Conservation (phyloP, 371 early-diverging fungal species). For the Choanephora cucurbitarum region DNA sequence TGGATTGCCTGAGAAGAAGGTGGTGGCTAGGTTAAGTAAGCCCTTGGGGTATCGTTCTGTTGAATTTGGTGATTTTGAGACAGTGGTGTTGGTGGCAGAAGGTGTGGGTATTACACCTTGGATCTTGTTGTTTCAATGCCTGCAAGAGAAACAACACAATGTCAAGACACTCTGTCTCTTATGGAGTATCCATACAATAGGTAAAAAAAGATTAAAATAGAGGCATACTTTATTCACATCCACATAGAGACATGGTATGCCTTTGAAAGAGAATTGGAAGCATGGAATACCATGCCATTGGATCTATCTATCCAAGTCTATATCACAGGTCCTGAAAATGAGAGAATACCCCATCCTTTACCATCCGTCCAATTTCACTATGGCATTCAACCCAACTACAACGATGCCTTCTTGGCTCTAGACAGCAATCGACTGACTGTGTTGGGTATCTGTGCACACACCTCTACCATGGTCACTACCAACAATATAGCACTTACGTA, state of each 20-base stretch:
- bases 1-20: not conserved
- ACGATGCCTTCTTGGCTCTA: constrained; percentile 8
- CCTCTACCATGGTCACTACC: constrained; percentile 24
- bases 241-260: constrained; percentile 24
- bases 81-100: constrained; percentile 38
- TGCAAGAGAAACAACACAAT: constrained; percentile 16
- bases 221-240: not conserved
- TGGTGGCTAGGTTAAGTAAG: constrained; percentile 27
- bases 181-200: constrained; percentile 32
- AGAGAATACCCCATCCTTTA: constrained; percentile 1
- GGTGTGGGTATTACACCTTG: constrained; percentile 51
- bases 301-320: constrained; percentile 8
- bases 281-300: not conserved
- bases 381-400: constrained; percentile 8
- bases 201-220: constrained; percentile 15
- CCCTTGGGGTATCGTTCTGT: constrained; percentile 30
- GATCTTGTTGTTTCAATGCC: constrained; percentile 36
- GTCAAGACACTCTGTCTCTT: constrained; percentile 25
- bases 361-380: not conserved
- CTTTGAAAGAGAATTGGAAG: constrained; percentile 24
- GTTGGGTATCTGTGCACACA: constrained; percentile 41
- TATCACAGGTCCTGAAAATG: constrained; percentile 16
- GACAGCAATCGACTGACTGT: constrained; percentile 9
- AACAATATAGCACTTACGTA: constrained; percentile 19
- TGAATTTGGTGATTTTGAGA: constrained; percentile 31